Evolutionary conservation across 192 early-diverging fungal genomes (phyloP).

Genomic region (Mortierella antarctica): DNA sequence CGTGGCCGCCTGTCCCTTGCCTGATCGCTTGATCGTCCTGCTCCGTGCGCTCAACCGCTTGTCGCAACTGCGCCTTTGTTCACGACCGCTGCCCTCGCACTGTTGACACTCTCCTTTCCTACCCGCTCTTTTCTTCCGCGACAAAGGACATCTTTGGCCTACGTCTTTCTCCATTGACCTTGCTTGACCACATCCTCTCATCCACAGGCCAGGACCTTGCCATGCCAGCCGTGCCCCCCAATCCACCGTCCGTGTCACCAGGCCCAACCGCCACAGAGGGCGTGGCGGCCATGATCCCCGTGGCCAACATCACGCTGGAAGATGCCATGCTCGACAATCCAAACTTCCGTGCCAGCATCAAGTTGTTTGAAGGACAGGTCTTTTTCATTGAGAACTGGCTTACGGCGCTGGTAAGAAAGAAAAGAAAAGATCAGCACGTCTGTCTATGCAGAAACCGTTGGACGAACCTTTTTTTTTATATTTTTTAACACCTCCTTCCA

Average conservation of each 20-base stretch:
- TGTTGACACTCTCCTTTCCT: background rate
- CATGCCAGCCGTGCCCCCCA: slow-evolving; percentile 14
- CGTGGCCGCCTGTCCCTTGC: too few relatives aligned
- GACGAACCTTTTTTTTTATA: background rate
- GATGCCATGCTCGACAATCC: slow-evolving; percentile 66
- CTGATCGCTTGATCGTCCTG: too few relatives aligned
- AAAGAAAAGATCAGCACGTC: background rate
- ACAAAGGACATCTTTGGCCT: background rate
- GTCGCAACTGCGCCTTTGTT: too few relatives aligned
- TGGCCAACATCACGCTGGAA: slow-evolving; percentile 57
- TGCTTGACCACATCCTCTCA: background rate
- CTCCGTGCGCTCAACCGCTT: too few relatives aligned
- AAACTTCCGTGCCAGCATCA: slow-evolving; percentile 63
- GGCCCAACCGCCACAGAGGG: slow-evolving; percentile 28
- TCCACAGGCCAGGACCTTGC: background rate
- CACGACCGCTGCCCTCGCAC: background rate
- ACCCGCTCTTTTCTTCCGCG: background rate
- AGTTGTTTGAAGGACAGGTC: slow-evolving; percentile 65
- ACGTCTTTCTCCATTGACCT: background rate
- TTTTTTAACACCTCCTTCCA: background rate
- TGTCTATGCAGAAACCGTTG: background rate
- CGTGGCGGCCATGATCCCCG: slow-evolving; percentile 44
- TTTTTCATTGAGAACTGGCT: slow-evolving; percentile 68
- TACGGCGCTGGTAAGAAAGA: slow-evolving; percentile 43
- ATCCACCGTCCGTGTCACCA: slow-evolving; percentile 26